phyloP scores from a whole-genome alignment of 306 rosid species.

The Lotus japonicus region DNA sequence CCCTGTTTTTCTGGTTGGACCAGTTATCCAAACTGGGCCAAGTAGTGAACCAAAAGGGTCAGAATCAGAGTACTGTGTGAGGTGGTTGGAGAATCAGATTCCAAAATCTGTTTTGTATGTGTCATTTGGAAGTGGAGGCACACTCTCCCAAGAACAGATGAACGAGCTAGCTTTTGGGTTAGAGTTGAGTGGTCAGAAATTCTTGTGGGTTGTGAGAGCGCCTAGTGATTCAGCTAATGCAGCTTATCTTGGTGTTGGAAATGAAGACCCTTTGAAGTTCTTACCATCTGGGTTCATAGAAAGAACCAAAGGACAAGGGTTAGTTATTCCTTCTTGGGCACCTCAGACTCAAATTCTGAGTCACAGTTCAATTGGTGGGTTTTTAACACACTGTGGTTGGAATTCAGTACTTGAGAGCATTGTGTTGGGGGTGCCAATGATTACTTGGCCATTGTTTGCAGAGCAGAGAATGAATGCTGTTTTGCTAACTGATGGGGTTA shows the following conservation, averaged over 20 bases:
- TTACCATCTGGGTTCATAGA: background rate
- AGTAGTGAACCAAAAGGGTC: background rate
- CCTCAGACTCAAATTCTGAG: conserved; percentile 13
- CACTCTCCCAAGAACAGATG: background rate
- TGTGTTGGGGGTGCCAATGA: conserved; percentile 19
- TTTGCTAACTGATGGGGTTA: background rate
- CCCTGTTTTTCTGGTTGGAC: background rate
- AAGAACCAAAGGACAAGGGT: conserved; percentile 15
- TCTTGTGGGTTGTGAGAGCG: conserved; percentile 15
- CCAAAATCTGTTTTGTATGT: conserved; percentile 4
- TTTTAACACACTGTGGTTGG: conserved; percentile 26
- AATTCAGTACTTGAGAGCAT: conserved; percentile 20
- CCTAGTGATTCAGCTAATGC: conserved; percentile 6
- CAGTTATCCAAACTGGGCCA: background rate
- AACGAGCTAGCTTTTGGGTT: conserved; percentile 11
- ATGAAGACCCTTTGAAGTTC: background rate
- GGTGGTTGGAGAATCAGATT: conserved; percentile 1
- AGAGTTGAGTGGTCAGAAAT: conserved; percentile 2
- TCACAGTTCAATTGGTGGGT: conserved; percentile 18
- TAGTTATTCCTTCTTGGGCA: conserved; percentile 11
- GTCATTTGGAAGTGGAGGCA: conserved; percentile 13
- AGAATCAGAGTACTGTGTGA: background rate
- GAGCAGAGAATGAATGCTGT: conserved; percentile 14
- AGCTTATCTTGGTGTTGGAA: background rate
- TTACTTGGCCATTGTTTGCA: conserved; percentile 18